phyloP scores from a whole-genome alignment of 495 filamentous ascomycete species.

The Patellaria atrata region DNA sequence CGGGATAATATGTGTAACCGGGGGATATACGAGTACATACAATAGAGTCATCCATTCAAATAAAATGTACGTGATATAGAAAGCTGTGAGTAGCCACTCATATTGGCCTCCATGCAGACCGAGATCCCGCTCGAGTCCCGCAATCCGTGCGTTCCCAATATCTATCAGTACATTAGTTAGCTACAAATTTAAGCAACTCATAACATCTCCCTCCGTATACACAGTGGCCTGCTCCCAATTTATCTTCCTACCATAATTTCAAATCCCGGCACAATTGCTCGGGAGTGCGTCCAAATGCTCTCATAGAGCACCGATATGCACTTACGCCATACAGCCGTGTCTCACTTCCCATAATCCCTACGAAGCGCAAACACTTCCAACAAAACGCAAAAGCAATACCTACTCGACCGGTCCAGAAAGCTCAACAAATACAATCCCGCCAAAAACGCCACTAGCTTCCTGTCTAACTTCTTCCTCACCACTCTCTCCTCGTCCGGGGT shows the following conservation, averaged over 20 bases:
- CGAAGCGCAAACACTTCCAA: too few relatives aligned
- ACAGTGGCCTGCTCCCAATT: too few relatives aligned
- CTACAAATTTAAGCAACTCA: too few relatives aligned
- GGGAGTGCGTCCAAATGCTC: too few relatives aligned
- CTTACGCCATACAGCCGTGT: too few relatives aligned
- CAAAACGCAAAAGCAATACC: slow-evolving; percentile 7
- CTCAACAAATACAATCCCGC: slow-evolving; percentile 69
- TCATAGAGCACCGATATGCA: neutral
- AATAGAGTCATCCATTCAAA: slow-evolving; percentile 61
- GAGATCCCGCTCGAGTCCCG: slow-evolving; percentile 53
- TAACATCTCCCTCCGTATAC: too few relatives aligned
- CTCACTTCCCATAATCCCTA: too few relatives aligned
- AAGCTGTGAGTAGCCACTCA: slow-evolving; percentile 52
- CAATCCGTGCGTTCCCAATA: slow-evolving; percentile 43
- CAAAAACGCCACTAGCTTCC: slow-evolving; percentile 61
- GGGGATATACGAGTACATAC: slow-evolving; percentile 38
- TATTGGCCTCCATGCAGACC: slow-evolving; percentile 35
- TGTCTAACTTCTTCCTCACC: slow-evolving; percentile 62
- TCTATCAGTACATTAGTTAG: too few relatives aligned
- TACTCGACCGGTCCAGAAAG: slow-evolving; percentile 67
- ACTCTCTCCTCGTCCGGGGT: slow-evolving; percentile 59
- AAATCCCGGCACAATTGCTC: too few relatives aligned
- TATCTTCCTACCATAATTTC: too few relatives aligned
- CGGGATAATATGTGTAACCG: slow-evolving; percentile 35
- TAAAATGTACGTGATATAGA: slow-evolving; percentile 59